phyloP scores from a whole-genome alignment of 2,329 filamentous ascomycete species.

The Scortechinia acanthostroma region DNA sequence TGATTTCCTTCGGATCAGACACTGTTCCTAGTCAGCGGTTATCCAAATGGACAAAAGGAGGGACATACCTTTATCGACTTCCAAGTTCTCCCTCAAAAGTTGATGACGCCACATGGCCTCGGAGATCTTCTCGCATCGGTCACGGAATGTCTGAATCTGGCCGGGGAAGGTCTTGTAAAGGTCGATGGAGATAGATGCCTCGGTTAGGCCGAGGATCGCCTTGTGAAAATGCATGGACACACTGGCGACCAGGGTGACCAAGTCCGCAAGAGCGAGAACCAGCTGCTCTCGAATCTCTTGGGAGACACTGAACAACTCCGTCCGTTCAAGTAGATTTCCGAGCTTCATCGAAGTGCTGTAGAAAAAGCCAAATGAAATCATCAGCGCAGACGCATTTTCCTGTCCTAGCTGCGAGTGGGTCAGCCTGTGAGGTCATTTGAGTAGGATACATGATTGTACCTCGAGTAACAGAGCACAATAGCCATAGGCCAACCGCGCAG shows the following conservation, averaged over 20 bases:
- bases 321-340: conserved; percentile 11
- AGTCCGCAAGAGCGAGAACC: conserved; percentile 10
- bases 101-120: conserved; percentile 17
- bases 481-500: conserved; percentile 10
- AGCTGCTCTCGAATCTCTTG: conserved; percentile 11
- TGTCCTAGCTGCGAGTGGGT: conserved; percentile 11
- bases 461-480: conserved; percentile 11
- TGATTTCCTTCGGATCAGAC: no score
- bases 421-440: neutral
- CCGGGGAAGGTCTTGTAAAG: conserved; percentile 10
- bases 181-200: conserved; percentile 11
- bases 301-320: conserved; percentile 10
- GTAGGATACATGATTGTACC: conserved; percentile 6
- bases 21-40: no score
- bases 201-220: conserved; percentile 7
- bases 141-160: conserved; percentile 10
- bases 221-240: conserved; percentile 12
- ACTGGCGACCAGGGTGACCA: conserved; percentile 11
- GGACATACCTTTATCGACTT: conserved; percentile 16
- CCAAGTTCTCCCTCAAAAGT: conserved; percentile 17
- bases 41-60: no score
- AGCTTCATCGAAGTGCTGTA: conserved; percentile 11
- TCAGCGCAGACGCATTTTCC: conserved; percentile 11
- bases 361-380: conserved; percentile 11
- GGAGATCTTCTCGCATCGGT: conserved; percentile 10